phyloP scores from a whole-genome alignment of 768 basidiomycete species.

The Phaeotremella fagi region DNA sequence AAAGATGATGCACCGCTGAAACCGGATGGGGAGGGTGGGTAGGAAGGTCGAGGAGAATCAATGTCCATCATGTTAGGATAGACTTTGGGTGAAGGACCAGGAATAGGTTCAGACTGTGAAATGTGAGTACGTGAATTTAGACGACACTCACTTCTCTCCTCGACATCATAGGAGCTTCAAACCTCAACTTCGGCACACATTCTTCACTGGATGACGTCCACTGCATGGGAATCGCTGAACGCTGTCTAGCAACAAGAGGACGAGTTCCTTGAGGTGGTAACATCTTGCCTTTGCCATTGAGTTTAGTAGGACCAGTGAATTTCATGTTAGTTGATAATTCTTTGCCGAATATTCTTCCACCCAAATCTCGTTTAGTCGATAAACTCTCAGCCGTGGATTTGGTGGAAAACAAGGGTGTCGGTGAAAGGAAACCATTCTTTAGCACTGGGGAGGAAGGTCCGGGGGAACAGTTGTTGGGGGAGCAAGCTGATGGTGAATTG shows the following conservation, averaged over 20 bases:
- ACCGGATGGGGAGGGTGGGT: slow-evolving; percentile 20
- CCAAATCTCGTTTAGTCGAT: slow-evolving; percentile 1
- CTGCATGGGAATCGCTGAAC: slow-evolving; percentile 32
- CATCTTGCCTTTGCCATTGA: slow-evolving; percentile 33
- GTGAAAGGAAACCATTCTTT: slow-evolving; percentile 19
- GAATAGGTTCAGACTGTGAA: slow-evolving; percentile 30
- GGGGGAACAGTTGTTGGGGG: slow-evolving; percentile 8
- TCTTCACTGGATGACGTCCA: slow-evolving; percentile 40
- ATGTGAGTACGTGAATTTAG: background rate
- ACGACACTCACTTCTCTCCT: slow-evolving; percentile 33
- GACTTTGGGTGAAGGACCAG: slow-evolving; percentile 12
- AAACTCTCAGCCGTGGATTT: slow-evolving; percentile 7
- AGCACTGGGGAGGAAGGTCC: background rate
- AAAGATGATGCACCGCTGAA: slow-evolving; percentile 17
- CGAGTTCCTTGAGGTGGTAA: slow-evolving; percentile 35
- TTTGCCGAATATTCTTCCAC: slow-evolving; percentile 26
- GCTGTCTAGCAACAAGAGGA: slow-evolving; percentile 1
- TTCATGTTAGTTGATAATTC: slow-evolving; percentile 30
- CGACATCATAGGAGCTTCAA: slow-evolving; percentile 24
- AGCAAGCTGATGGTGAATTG: slow-evolving; percentile 17
- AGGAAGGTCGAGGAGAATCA: slow-evolving; percentile 35
- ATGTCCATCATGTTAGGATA: slow-evolving; percentile 33
- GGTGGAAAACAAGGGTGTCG: slow-evolving; percentile 19
- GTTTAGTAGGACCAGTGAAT: slow-evolving; percentile 11
- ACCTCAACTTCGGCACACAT: slow-evolving; percentile 13